Evolutionary conservation across 768 basidiomycete species (phyloP).

Genomic region (Podaxis pistillaris): DNA sequence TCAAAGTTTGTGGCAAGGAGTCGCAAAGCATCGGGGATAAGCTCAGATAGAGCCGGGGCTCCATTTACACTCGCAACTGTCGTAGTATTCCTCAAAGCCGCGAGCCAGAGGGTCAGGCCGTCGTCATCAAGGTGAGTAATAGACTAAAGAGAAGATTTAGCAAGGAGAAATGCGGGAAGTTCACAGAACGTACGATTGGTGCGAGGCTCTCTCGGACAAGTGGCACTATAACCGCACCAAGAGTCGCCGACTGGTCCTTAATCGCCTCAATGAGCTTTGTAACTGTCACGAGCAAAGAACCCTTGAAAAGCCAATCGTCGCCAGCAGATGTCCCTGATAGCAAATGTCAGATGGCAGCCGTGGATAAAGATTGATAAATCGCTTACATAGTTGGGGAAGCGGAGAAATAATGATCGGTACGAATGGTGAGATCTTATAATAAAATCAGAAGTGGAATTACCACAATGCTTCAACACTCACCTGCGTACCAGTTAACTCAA

Average conservation of each 20-base stretch:
- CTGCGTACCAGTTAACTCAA: slow-evolving; percentile 50
- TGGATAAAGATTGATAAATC: not conserved
- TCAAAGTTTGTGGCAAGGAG: slow-evolving; percentile 71
- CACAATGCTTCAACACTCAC: slow-evolving; percentile 25
- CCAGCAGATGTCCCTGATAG: slow-evolving; percentile 63
- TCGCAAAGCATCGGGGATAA: slow-evolving; percentile 63
- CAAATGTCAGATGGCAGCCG: slow-evolving; percentile 5
- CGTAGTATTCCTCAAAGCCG: slow-evolving; percentile 64
- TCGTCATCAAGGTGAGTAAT: slow-evolving; percentile 77
- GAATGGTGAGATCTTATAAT: slow-evolving; percentile 63
- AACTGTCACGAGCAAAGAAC: slow-evolving; percentile 65
- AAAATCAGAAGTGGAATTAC: not conserved
- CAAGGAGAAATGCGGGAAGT: slow-evolving; percentile 5
- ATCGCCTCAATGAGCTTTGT: slow-evolving; percentile 72
- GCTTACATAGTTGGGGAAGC: slow-evolving; percentile 71
- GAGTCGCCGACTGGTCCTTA: slow-evolving; percentile 54
- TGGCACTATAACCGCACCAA: slow-evolving; percentile 57
- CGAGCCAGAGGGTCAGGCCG: slow-evolving; percentile 71
- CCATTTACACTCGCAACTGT: slow-evolving; percentile 47
- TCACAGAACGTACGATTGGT: slow-evolving; percentile 41
- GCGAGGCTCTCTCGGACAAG: slow-evolving; percentile 65
- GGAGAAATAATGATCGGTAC: slow-evolving; percentile 58
- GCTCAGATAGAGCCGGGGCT: slow-evolving; percentile 51
- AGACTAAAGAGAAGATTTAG: slow-evolving; percentile 38
- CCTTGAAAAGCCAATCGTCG: slow-evolving; percentile 71